A percentile compares a stretch with the other conserved stretches of the same genome.
Evolutionary conservation across 495 filamentous ascomycete genomes (phyloP).

Genomic region (Cenococcum geophilum): DNA sequence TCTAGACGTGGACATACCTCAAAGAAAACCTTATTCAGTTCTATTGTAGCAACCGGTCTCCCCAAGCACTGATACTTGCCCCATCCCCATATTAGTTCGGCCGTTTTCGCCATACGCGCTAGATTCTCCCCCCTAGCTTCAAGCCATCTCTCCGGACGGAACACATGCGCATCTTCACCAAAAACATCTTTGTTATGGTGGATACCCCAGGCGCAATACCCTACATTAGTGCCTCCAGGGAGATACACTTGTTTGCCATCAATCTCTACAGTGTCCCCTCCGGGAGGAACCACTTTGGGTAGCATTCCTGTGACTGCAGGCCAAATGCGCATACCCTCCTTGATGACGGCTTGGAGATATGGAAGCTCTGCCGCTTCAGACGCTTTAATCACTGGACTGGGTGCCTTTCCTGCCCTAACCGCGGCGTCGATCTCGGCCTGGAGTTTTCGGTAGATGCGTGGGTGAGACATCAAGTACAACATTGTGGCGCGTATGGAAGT

Average conservation of each 20-base stretch:
- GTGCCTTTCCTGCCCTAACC: slow-evolving; percentile 2
- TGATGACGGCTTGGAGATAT: slow-evolving; percentile 34
- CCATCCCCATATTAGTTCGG: slow-evolving; percentile 35
- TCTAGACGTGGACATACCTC: slow-evolving; percentile 43
- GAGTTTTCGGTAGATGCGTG: slow-evolving; percentile 17
- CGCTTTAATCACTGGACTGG: slow-evolving; percentile 8
- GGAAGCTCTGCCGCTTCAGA: slow-evolving; percentile 14
- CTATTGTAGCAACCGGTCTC: slow-evolving; percentile 37
- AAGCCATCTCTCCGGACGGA: slow-evolving; percentile 36
- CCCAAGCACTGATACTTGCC: slow-evolving; percentile 41
- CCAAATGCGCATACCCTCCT: slow-evolving; percentile 29
- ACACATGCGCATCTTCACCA: slow-evolving; percentile 28
- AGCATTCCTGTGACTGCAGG: slow-evolving; percentile 35
- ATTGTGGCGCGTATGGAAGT: slow-evolving; percentile 21
- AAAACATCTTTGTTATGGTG: slow-evolving; percentile 23
- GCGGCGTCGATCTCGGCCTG: slow-evolving; percentile 25
- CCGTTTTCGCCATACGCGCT: slow-evolving; percentile 14
- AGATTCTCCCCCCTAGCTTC: slow-evolving; percentile 21
- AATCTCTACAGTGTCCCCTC: slow-evolving; percentile 44
- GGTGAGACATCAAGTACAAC: slow-evolving; percentile 19
- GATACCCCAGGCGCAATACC: slow-evolving; percentile 36
- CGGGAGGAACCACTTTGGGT: slow-evolving; percentile 44
- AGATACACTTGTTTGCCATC: slow-evolving; percentile 40
- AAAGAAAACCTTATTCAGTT: slow-evolving; percentile 51
- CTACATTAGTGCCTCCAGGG: slow-evolving; percentile 49